Base-by-base conservation (phyloP, 2,329 filamentous ascomycete species). In the Xylariaceae sp. region DNA sequence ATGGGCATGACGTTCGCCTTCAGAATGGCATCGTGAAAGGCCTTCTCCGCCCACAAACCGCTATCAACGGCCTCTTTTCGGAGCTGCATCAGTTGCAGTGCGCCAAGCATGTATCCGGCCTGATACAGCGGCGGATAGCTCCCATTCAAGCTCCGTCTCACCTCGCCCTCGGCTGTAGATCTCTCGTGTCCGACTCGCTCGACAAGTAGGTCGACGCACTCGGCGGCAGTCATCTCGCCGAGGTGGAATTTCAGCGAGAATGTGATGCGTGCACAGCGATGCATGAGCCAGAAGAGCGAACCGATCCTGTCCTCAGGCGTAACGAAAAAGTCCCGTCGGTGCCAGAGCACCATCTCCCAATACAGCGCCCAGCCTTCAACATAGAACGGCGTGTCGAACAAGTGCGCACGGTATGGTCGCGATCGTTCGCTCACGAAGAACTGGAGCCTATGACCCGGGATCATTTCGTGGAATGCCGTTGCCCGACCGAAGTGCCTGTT, bases 331-430 rank as follows among this genome's bases (percentile, higher is more conserved):
- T 78, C 76, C 35, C 75, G 75, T 34, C 79, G 75, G 48, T 80
- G 70, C 81, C 82, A 86, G 13, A 86, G 73, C 15, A 83, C 67
- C 65, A 84, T 74, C 71, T 86, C 83, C 82, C 82, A 85, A 67
- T 86, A 86, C 64, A 84, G 76, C 8, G 82, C 79, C 82, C 82
- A 85, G 15, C 83, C 83, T 68, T 86, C 83, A 44, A 82, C 77
- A 72, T 77, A 84, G 66, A 86, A 85, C 0, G 82, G 80, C 0
- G 82, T 85, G 35, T 73, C 70, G 68, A 85, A 85, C 5, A 84
- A 65, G 17, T 54, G 42, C 2, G 59, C 57, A 4, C 82, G 77
- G 68, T 85, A 81, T 2, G 77, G 75, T 15, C 75, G 75, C 60
- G 77, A 61, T 5, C 82, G 76, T 11, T 73, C 69, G 13, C 75